Evolutionary conservation across 2,329 filamentous ascomycete genomes (phyloP).

Genomic region (Tolypocladium tundrense): DNA sequence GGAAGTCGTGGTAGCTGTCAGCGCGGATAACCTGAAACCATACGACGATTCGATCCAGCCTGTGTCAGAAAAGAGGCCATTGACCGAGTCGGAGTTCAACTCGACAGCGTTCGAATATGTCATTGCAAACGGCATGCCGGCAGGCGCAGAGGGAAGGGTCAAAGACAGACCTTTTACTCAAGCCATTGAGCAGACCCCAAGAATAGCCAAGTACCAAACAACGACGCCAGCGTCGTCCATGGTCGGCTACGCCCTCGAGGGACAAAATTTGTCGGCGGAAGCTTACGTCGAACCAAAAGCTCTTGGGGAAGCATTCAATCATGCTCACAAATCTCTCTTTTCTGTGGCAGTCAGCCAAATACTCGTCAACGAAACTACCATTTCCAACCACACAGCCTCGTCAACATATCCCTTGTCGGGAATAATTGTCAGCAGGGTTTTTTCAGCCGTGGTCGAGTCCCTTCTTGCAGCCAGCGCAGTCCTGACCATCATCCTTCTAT

Average conservation of each 20-base stretch:
- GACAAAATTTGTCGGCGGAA: not conserved
- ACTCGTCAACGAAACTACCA: constrained; percentile 7
- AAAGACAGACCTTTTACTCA: not conserved
- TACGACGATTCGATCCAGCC: constrained; percentile 1
- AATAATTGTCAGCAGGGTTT: constrained; percentile 20
- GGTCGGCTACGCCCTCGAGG: constrained; percentile 22
- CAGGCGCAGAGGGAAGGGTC: not conserved
- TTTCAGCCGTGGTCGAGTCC: constrained; percentile 19
- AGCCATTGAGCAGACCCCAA: not conserved
- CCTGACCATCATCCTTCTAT: too few relatives aligned
- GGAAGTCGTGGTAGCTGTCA: constrained; percentile 28
- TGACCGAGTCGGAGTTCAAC: constrained; percentile 21
- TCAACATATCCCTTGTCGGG: constrained; percentile 13
- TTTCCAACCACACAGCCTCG: not conserved
- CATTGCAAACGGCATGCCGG: constrained; percentile 15
- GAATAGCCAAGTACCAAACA: not conserved
- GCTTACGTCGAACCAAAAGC: constrained; percentile 5
- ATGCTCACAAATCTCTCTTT: constrained; percentile 21
- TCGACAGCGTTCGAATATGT: constrained; percentile 22
- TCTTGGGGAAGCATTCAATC: constrained; percentile 9
- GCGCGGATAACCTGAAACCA: constrained; percentile 4
- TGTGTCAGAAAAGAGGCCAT: constrained; percentile 1
- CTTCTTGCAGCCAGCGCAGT: too few relatives aligned
- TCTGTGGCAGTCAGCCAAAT: constrained; percentile 11
- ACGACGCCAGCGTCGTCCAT: constrained; percentile 4